Conservation (phyloP, 176 grass and related monocot genomes). For the Puya raimondii region DNA sequence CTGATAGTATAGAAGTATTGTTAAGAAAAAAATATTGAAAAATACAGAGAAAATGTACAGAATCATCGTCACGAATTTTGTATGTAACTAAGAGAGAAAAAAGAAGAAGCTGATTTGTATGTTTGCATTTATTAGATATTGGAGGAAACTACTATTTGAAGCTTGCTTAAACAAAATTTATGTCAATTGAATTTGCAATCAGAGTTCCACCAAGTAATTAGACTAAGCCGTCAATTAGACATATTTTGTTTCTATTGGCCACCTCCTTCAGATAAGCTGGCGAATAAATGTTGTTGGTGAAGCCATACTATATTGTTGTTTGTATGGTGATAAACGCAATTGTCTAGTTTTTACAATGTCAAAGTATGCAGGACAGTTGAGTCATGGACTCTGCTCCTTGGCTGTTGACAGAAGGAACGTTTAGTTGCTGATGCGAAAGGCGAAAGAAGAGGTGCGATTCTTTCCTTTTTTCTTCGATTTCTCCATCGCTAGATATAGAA, state of each 20-base stretch:
- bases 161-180: not conserved
- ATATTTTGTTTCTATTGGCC: not conserved
- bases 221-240: not conserved
- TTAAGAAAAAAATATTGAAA: conserved; percentile 10
- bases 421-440: too few species aligned
- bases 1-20: conserved; percentile 38
- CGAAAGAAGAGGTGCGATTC: not conserved
- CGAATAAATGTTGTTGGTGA: not conserved
- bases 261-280: not conserved
- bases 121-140: not conserved
- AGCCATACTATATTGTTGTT: too few species aligned
- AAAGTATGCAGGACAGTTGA: too few species aligned
- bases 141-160: not conserved
- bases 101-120: not conserved
- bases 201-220: not conserved
- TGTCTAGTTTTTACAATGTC: too few species aligned
- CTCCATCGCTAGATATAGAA: not conserved
- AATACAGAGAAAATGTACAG: conserved; percentile 17
- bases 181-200: not conserved
- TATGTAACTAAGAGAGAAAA: not conserved
- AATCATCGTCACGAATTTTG: not conserved
- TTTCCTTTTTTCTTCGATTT: not conserved
- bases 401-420: too few species aligned
- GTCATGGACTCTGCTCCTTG: too few species aligned
- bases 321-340: too few species aligned